These are phyloP conservation scores for Obelidium mucronatum DNA, from an alignment of 192 early-diverging fungal genomes.

Conservation along the genomic window DNA sequence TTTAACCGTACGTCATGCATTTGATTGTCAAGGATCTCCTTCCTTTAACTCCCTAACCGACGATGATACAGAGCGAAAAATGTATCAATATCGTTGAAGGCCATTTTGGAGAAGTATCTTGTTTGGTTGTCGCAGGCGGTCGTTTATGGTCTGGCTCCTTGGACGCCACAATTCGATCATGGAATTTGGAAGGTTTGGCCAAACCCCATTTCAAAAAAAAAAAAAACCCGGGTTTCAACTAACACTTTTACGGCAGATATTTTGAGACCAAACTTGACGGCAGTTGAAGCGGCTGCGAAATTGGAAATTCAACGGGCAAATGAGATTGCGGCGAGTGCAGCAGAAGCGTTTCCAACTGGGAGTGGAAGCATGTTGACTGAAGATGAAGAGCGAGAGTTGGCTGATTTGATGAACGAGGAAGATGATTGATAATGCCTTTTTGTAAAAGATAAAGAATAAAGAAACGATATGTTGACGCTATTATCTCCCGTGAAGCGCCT, in stretches of 20 bases:
- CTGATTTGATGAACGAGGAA: constrained; percentile 78
- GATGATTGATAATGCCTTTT: background rate
- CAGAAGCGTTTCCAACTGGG: background rate
- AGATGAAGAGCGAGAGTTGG: constrained; percentile 90
- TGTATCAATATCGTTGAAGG: constrained; percentile 79
- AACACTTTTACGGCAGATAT: constrained; percentile 32
- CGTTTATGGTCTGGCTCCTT: constrained; percentile 81
- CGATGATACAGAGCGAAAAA: constrained; percentile 72
- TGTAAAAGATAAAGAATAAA: background rate
- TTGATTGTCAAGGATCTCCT: constrained; percentile 4
- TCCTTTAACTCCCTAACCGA: no score
- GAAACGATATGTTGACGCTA: no score
- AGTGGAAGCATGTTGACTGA: constrained; percentile 60
- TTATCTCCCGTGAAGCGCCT: no score
- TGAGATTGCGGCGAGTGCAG: constrained; percentile 21
- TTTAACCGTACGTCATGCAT: constrained; percentile 65
- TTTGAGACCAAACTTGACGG: background rate
- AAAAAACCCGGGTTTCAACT: constrained; percentile 43
- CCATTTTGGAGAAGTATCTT: constrained; percentile 90
- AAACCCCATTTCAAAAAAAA: constrained; percentile 4
- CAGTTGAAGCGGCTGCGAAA: constrained; percentile 12
- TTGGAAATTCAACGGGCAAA: constrained; percentile 25
- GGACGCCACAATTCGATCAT: constrained; percentile 85
- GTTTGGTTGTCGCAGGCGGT: constrained; percentile 64
- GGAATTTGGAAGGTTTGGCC: constrained; percentile 71